Conservation (phyloP, 192 early-diverging fungal genomes). For the Rhizoclosmatium globosum region DNA sequence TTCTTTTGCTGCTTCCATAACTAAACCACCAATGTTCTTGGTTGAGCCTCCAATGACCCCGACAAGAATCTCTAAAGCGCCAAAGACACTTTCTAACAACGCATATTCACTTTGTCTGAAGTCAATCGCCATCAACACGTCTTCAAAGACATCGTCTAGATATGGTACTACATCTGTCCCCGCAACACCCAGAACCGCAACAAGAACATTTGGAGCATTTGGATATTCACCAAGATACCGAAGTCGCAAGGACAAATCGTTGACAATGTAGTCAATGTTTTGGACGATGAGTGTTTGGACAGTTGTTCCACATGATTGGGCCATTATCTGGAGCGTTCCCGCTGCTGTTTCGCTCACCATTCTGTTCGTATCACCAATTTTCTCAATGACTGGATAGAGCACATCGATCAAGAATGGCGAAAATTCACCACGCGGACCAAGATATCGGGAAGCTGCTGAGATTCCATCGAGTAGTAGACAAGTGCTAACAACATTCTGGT, state of each 20-base stretch:
- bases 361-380: conserved; percentile 43
- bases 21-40: neutral
- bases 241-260: conserved; percentile 40
- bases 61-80: conserved; percentile 30
- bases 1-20: neutral
- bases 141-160: conserved; percentile 50
- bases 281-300: conserved; percentile 34
- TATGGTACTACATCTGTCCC: conserved; percentile 39
- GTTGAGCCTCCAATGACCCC: conserved; percentile 7
- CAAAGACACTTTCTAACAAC: conserved; percentile 34
- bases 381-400: conserved; percentile 48
- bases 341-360: conserved; percentile 36
- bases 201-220: conserved; percentile 40
- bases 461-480: conserved; percentile 43
- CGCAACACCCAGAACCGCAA: conserved; percentile 38
- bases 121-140: conserved; percentile 45
- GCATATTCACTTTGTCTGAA: conserved; percentile 28
- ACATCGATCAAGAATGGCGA: conserved; percentile 42
- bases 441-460: conserved; percentile 12
- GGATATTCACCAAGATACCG: conserved; percentile 43
- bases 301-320: neutral
- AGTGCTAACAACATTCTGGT: conserved; percentile 36
- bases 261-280: conserved; percentile 55
- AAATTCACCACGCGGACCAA: conserved; percentile 26
- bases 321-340: conserved; percentile 13